Conservation (phyloP, 192 early-diverging fungal genomes). For the Backusella tuberculispora region DNA sequence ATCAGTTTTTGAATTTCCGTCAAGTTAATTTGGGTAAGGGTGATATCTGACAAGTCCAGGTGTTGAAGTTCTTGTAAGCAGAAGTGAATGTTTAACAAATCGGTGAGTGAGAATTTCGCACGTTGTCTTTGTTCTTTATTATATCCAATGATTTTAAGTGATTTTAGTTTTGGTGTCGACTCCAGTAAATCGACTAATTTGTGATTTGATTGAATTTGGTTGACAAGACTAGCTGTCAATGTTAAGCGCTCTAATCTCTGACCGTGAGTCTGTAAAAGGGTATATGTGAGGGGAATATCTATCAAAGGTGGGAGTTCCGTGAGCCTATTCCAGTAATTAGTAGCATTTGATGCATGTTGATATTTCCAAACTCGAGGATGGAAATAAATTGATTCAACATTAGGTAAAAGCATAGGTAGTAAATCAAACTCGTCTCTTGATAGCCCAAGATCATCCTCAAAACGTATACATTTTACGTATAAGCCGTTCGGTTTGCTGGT, state of each 20-base stretch:
- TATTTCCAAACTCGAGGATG: background rate
- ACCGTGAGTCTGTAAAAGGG: background rate
- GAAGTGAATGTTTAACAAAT: background rate
- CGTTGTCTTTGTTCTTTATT: background rate
- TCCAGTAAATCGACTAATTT: background rate
- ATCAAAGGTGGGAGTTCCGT: background rate
- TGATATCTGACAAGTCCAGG: conserved; percentile 12
- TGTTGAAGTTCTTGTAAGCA: background rate
- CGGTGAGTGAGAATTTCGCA: background rate
- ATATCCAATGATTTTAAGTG: background rate
- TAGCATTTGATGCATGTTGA: background rate
- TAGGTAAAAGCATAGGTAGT: background rate
- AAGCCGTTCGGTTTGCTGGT: background rate
- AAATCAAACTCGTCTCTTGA: background rate
- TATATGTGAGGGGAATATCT: conserved; percentile 7
- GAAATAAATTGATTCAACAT: conserved; percentile 6
- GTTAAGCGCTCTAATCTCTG: background rate
- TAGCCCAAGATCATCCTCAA: background rate
- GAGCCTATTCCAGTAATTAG: background rate
- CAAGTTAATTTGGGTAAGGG: background rate
- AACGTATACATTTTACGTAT: background rate
- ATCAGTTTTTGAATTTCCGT: background rate
- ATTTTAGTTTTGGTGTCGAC: background rate
- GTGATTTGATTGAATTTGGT: background rate
- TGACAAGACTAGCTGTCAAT: background rate